Evolutionary conservation across 2,329 filamentous ascomycete genomes (phyloP).

Genomic region (Capronia americana): DNA sequence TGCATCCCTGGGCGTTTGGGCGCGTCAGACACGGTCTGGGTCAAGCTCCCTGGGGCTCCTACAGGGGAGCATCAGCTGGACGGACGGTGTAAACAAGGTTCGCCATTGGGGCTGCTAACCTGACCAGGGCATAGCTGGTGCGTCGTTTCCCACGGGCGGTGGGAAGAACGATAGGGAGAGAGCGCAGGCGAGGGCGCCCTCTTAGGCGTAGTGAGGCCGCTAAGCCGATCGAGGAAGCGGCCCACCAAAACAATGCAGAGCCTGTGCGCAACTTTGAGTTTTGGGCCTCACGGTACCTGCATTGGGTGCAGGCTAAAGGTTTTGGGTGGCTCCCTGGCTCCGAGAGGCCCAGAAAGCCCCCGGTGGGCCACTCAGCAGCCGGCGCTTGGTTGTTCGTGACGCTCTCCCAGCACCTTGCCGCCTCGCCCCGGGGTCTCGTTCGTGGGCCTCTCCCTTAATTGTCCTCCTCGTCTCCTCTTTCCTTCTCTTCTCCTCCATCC

Average conservation of each 20-base stretch:
- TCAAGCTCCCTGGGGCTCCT: neutral
- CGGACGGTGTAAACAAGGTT: conserved; percentile 27
- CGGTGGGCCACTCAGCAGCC: conserved; percentile 14
- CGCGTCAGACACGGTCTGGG: conserved; percentile 31
- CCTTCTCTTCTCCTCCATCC: conserved; percentile 41
- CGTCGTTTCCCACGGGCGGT: neutral
- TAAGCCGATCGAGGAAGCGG: conserved; percentile 9
- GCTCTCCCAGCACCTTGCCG: conserved; percentile 9
- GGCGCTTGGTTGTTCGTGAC: conserved; percentile 8
- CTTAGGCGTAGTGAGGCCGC: conserved; percentile 8
- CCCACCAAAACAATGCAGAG: conserved; percentile 10
- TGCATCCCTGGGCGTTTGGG: conserved; percentile 25
- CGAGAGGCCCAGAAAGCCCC: conserved; percentile 10
- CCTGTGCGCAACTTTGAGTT: conserved; percentile 23
- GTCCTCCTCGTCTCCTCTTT: conserved; percentile 41
- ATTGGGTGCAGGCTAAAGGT: conserved; percentile 5
- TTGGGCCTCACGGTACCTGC: conserved; percentile 17
- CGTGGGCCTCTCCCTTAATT: conserved; percentile 36
- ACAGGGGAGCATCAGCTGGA: conserved; percentile 6
- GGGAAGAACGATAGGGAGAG: neutral
- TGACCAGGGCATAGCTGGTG: neutral
- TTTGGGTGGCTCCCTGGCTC: conserved; percentile 10
- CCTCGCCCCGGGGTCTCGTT: conserved; percentile 7
- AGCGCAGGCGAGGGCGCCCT: conserved; percentile 6
- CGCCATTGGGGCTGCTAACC: conserved; percentile 7